phyloP scores from a whole-genome alignment of 495 filamentous ascomycete species.

The Venustampulla echinocandica region DNA sequence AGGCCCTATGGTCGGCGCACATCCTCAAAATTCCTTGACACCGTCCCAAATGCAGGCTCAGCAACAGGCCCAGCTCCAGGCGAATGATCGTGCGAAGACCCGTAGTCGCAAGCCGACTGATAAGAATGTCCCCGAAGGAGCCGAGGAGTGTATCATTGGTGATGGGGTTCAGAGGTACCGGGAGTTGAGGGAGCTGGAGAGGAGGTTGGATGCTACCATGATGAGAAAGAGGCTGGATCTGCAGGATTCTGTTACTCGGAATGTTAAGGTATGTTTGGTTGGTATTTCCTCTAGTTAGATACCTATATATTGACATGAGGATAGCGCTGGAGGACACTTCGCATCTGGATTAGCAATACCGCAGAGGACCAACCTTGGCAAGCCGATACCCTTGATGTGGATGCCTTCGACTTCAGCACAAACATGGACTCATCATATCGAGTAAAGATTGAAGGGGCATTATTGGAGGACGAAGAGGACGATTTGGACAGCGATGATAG shows the following conservation, averaged over 20 bases:
- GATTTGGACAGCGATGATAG: constrained; percentile 53
- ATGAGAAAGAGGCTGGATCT: constrained; percentile 89
- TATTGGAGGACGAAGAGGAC: constrained; percentile 68
- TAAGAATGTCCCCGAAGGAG: constrained; percentile 82
- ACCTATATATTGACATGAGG: constrained; percentile 3
- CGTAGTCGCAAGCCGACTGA: constrained; percentile 84
- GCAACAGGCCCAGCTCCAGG: constrained; percentile 43
- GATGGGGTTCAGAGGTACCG: constrained; percentile 78
- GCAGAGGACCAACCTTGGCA: constrained; percentile 95
- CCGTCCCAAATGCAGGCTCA: constrained; percentile 46
- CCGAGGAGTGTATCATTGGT: constrained; percentile 71
- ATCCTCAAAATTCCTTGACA: constrained; percentile 38
- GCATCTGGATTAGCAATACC: constrained; percentile 94
- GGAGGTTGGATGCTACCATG: constrained; percentile 86
- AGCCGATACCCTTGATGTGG: constrained; percentile 49
- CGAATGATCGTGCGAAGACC: constrained; percentile 60
- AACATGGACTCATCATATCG: constrained; percentile 67
- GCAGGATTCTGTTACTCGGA: constrained; percentile 70
- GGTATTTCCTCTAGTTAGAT: background rate
- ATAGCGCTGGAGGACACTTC: constrained; percentile 70
- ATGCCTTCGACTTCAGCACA: constrained; percentile 65
- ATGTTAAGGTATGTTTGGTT: constrained; percentile 49
- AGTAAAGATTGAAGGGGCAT: constrained; percentile 86
- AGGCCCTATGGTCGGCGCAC: constrained; percentile 51
- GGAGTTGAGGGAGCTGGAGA: constrained; percentile 76